Evolutionary conservation across 257 asterid genomes (phyloP).

Genomic region (Buddleja alternifolia): DNA sequence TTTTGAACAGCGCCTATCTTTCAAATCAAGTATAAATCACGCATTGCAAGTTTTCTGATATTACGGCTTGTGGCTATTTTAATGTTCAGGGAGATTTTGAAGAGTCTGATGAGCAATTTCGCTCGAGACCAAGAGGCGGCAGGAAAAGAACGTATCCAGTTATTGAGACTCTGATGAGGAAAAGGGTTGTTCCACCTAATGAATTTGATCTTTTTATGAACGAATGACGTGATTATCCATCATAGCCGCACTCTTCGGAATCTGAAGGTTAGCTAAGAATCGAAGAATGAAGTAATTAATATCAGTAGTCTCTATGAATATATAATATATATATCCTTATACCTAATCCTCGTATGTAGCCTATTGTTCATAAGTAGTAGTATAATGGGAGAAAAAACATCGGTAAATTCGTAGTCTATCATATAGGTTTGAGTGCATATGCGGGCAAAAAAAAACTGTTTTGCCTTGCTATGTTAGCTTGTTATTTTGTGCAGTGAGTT

Average conservation of each 20-base stretch:
- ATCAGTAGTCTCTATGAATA: too few relatives aligned
- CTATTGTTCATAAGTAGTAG: background rate
- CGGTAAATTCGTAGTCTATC: too few relatives aligned
- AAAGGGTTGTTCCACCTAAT: slow-evolving; percentile 65
- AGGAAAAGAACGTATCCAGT: slow-evolving; percentile 64
- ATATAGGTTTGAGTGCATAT: background rate
- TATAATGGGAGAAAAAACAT: too few relatives aligned
- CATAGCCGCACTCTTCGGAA: slow-evolving; percentile 39
- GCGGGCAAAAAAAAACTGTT: background rate
- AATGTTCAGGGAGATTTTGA: slow-evolving; percentile 74
- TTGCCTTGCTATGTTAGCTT: background rate
- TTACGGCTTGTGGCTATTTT: background rate
- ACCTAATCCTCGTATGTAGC: background rate
- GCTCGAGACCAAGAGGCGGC: slow-evolving; percentile 80
- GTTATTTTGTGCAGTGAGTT: background rate
- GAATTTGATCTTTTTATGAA: slow-evolving; percentile 49
- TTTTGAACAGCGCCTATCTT: too few relatives aligned
- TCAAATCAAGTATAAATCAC: background rate
- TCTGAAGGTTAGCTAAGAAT: slow-evolving; percentile 29
- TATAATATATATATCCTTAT: background rate
- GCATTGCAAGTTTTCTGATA: background rate
- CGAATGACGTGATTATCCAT: slow-evolving; percentile 32
- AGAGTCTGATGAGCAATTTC: slow-evolving; percentile 71
- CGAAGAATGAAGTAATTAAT: background rate
- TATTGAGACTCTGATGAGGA: slow-evolving; percentile 63